phyloP scores from a whole-genome alignment of 768 basidiomycete genomes.

The Fibroporia radiculosa region DNA sequence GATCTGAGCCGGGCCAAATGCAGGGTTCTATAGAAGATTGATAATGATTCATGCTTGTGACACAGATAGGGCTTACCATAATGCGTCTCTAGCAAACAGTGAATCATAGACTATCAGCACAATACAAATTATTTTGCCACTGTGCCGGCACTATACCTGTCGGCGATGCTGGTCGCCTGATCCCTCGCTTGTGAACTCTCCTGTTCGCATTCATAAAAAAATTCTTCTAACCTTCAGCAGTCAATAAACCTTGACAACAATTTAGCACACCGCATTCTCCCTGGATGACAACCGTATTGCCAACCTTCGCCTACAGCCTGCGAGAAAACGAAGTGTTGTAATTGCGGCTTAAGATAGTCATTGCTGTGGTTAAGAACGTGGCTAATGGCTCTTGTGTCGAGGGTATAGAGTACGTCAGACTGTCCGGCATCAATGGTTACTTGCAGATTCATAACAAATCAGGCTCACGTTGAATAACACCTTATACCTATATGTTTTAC shows the following conservation, averaged over 20 bases:
- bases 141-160: not conserved
- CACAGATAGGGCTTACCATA: constrained; percentile 18
- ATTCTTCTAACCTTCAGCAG: constrained; percentile 27
- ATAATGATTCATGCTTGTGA: not conserved
- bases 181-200: not conserved
- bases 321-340: constrained; percentile 28
- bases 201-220: not conserved
- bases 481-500: too few relatives aligned
- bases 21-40: constrained; percentile 41
- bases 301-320: constrained; percentile 35
- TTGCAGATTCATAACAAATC: not conserved
- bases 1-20: constrained; percentile 54
- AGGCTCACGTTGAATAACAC: too few relatives aligned
- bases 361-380: constrained; percentile 56
- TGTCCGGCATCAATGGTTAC: not conserved
- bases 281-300: constrained; percentile 22
- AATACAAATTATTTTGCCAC: not conserved
- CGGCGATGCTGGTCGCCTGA: constrained; percentile 26
- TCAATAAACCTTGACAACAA: constrained; percentile 34
- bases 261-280: not conserved
- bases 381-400: constrained; percentile 55
- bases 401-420: constrained; percentile 9
- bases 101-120: not conserved
- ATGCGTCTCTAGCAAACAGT: constrained; percentile 12
- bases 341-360: constrained; percentile 49